Percentiles rank a stretch among this genome's conserved stretches.
phyloP scores from a whole-genome alignment of 2,329 filamentous ascomycete genomes.

The Bisporella sp. region DNA sequence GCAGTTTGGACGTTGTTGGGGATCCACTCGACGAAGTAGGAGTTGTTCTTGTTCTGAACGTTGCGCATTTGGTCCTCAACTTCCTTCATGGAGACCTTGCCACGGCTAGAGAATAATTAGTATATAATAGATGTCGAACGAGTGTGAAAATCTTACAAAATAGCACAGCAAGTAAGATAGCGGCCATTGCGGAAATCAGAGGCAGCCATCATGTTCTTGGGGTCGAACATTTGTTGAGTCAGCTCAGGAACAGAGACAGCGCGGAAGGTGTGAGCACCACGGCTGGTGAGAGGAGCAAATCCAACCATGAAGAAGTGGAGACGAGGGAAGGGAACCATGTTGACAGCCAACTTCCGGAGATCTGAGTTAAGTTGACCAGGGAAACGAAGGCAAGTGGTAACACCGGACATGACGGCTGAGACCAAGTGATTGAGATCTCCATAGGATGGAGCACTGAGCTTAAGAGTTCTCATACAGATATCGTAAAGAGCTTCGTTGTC shows the following conservation, averaged over 20 bases:
- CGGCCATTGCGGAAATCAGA: slow-evolving; percentile 99
- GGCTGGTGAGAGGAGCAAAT: slow-evolving; percentile 95
- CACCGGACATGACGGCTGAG: slow-evolving; percentile 98
- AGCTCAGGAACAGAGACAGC: slow-evolving; percentile 96
- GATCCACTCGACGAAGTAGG: slow-evolving; percentile 99
- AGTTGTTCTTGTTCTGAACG: slow-evolving; percentile 98
- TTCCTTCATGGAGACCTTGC: slow-evolving; percentile 99
- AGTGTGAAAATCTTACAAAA: slow-evolving; percentile 52
- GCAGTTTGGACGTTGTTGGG: slow-evolving; percentile 99
- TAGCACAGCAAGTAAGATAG: slow-evolving; percentile 98
- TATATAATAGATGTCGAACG: background rate
- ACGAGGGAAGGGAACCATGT: slow-evolving; percentile 99
- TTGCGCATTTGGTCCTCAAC: slow-evolving; percentile 99
- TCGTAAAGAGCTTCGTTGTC: slow-evolving; percentile 99
- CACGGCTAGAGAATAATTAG: slow-evolving; percentile 57
- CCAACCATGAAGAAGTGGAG: slow-evolving; percentile 99
- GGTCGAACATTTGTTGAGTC: slow-evolving; percentile 99
- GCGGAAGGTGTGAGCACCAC: slow-evolving; percentile 89
- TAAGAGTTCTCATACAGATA: slow-evolving; percentile 99
- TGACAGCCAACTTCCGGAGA: slow-evolving; percentile 97
- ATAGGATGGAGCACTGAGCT: slow-evolving; percentile 97
- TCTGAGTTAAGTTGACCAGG: slow-evolving; percentile 99
- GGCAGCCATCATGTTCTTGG: slow-evolving; percentile 99
- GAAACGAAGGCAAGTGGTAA: slow-evolving; percentile 98
- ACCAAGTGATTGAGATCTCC: slow-evolving; percentile 99